Base-by-base conservation (phyloP, 306 rosid species). In the Begonia masoniana region DNA sequence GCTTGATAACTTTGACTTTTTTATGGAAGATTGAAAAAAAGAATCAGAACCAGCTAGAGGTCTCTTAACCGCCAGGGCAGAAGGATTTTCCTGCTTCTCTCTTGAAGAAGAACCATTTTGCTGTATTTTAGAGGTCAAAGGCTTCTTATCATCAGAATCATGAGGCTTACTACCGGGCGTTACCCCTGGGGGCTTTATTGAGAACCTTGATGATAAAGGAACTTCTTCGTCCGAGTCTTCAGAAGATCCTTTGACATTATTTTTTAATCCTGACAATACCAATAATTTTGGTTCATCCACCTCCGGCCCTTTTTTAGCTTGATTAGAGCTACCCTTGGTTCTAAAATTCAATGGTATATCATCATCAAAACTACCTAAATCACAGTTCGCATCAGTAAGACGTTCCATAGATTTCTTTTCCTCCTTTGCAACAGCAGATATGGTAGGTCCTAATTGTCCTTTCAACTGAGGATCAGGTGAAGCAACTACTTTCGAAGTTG, bases 151-250 rank as follows among this genome's bases (percentile, higher is more conserved):
- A 50, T 71, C 62, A 49, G 50, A 53, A 54, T 59, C 63, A 50
- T 49, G 39, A 9, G 54, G 66, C 50, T 54, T 69, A 59, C 60
- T 39, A 52, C 73, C 66, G 8, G 68, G 59, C 15, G 55, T 67
- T 45, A 62, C 76, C 13, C 19, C 72, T 46, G 51, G 51, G 51
- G 76, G 57, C 50, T 71, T 75, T 43, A 26, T 11, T 24, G 55
- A 45, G 54, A 75, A 50, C 55, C 69, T 72, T 50, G 76, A 56
- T 21, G 76, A 60, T 50, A 79, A 54, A 21, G 74, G 74, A 45
- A 65, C 26, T 14, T 72, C 81, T 57, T 78, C 80, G 54, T 79
- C 85, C 2, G 78, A 71, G 54, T 72, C 80, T 55, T 51, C 84
- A 47, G 51, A 43, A 15, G 52, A 39, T 51, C 51, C 51, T 58